Conservation (phyloP, 2,329 filamentous ascomycete genomes). For the Colletotrichum cereale region DNA sequence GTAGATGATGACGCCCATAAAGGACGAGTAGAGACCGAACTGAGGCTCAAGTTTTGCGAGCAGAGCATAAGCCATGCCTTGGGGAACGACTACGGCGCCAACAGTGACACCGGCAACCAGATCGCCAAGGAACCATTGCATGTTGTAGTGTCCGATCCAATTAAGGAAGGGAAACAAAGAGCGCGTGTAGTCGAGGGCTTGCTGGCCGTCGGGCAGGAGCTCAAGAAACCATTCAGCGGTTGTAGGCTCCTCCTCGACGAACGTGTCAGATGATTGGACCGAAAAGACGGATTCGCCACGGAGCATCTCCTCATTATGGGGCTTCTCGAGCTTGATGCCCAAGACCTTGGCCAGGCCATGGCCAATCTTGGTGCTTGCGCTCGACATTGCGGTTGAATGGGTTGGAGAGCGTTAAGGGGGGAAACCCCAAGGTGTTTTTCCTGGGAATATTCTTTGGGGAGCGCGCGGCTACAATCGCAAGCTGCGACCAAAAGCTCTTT, state of each 20-base stretch:
- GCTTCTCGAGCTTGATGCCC: slow-evolving; percentile 83
- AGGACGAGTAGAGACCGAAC: slow-evolving; percentile 93
- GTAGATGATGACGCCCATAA: slow-evolving; percentile 94
- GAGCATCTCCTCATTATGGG: slow-evolving; percentile 75
- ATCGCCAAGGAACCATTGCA: slow-evolving; percentile 90
- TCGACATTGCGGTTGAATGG: slow-evolving; percentile 48
- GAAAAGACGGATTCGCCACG: slow-evolving; percentile 86
- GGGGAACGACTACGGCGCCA: slow-evolving; percentile 84
- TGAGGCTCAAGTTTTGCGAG: slow-evolving; percentile 84
- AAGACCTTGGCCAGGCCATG: slow-evolving; percentile 82
- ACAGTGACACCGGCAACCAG: slow-evolving; percentile 79
- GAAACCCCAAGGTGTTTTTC: background rate
- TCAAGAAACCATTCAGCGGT: slow-evolving; percentile 78
- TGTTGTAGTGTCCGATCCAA: slow-evolving; percentile 93
- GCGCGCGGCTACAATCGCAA: background rate
- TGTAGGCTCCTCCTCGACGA: slow-evolving; percentile 85
- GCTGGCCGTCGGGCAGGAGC: slow-evolving; percentile 68
- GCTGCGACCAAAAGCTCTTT: background rate
- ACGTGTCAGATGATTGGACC: slow-evolving; percentile 78
- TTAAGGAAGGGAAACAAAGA: slow-evolving; percentile 87
- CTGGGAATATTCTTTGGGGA: background rate
- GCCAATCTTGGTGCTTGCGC: slow-evolving; percentile 70
- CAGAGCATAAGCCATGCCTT: slow-evolving; percentile 94
- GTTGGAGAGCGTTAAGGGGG: background rate
- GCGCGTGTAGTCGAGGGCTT: slow-evolving; percentile 71